Evolutionary conservation across 140 eudicot genomes (phyloP), one percentile per base, ranked within the genome.

Genomic region (Flaveria floridana): DNA sequence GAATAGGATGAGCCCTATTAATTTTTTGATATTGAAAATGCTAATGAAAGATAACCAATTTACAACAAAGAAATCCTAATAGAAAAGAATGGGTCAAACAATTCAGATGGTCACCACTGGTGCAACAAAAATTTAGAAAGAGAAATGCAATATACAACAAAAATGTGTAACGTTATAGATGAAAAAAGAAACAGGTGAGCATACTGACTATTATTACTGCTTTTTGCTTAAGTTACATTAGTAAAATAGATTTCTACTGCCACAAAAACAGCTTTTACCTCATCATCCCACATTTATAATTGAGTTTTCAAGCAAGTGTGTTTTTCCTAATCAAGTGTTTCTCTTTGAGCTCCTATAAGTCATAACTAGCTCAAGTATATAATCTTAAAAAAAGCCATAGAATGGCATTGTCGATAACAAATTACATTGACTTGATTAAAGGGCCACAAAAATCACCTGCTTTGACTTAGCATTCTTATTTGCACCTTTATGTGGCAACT

Each of bases 401-500:
- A 65, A 51, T 34, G 44, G 21, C 72, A 74, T 13, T 64, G n/a
- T 56, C 42, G 12, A 72, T 57, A 15, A 0, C 50, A 48, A 47
- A 7, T 28, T 4, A 5, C 19, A 12, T 15, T 75, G 47, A 25
- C 20, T 51, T 42, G 21, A 51, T 55, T 51, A 50, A 65, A 37
- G 50, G 34, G 21, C 79, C 51, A 47, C 26, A 50, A 1, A 48
- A 28, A 30, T 48, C 12, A 75, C 12, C 21, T 14, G 3, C 41
- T 25, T 44, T 39, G n/a, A 16, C 20, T 20, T 39, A 4, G 57
- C 41, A 23, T 19, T 11, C 51, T 63, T 20, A 16, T n/a, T 50
- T 65, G 79, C 79, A 25, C 44, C 65, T 64, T 19, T 28, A 75
- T 11, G 3, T 47, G 52, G 23, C 64, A 63, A 64, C 73, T 47